Percentiles rank a stretch among this genome's conserved stretches.
Conservation (phyloP, 2,329 filamentous ascomycete species). For the Didymella segeticola region DNA sequence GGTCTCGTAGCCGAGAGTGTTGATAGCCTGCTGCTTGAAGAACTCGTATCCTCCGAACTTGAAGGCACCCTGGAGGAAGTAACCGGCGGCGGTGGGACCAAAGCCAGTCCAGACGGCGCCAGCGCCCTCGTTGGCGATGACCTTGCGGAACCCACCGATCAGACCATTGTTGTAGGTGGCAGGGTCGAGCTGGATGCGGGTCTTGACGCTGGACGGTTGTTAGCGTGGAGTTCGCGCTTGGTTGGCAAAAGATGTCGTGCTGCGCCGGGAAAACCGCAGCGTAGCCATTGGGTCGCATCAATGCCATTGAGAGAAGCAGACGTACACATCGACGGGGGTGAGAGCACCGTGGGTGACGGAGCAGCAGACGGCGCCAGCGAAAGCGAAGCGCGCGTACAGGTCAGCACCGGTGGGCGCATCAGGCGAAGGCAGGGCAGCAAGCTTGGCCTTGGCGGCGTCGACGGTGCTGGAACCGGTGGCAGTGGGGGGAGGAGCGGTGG, state of each 20-base stretch:
- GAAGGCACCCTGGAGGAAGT: constrained; percentile 93
- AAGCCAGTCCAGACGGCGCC: constrained; percentile 85
- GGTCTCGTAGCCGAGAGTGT: constrained; percentile 70
- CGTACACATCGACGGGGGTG: constrained; percentile 99
- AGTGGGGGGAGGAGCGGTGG: constrained; percentile 51
- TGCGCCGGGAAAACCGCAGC: constrained; percentile 15
- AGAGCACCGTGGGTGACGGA: constrained; percentile 96
- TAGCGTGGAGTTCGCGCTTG: constrained; percentile 30
- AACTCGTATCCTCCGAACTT: constrained; percentile 96
- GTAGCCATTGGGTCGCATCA: constrained; percentile 37
- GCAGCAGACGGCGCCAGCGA: constrained; percentile 97
- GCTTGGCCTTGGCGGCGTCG: constrained; percentile 58
- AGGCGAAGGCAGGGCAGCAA: constrained; percentile 54
- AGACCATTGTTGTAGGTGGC: constrained; percentile 87
- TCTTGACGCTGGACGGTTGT: constrained; percentile 76
- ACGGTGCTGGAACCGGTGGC: constrained; percentile 61
- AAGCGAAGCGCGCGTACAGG: constrained; percentile 95
- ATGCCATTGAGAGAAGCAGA: constrained; percentile 40
- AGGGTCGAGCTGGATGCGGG: constrained; percentile 91
- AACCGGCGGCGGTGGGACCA: constrained; percentile 85
- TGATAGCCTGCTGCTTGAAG: constrained; percentile 93
- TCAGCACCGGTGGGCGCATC: constrained; percentile 66
- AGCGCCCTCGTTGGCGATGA: constrained; percentile 78
- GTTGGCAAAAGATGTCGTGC: constrained; percentile 19
- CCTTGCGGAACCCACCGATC: constrained; percentile 85